phyloP scores from a whole-genome alignment of 2,329 filamentous ascomycete species.

The Fonsecaea erecta region DNA sequence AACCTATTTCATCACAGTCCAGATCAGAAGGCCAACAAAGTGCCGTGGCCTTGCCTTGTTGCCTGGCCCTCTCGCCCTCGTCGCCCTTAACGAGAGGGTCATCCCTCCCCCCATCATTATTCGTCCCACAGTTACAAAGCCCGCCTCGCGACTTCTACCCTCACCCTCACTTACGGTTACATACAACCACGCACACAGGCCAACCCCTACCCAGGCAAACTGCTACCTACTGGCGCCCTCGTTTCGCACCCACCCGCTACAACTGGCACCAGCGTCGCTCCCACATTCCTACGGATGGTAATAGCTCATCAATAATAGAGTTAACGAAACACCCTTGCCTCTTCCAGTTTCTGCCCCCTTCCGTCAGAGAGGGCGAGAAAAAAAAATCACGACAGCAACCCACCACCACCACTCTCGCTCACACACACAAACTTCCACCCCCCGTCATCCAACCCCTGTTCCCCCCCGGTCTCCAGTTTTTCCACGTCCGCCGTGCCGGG shows the following conservation, averaged over 20 bases:
- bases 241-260: background rate
- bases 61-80: background rate
- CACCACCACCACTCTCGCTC: background rate
- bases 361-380: slow-evolving; percentile 19
- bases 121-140: slow-evolving; percentile 15
- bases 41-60: slow-evolving; percentile 5
- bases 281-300: slow-evolving; percentile 12
- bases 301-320: slow-evolving; percentile 1
- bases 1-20: slow-evolving; percentile 7
- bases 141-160: slow-evolving; percentile 6
- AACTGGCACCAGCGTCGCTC: background rate
- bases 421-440: slow-evolving; percentile 7
- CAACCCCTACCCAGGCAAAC: background rate
- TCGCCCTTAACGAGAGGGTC: background rate
- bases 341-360: slow-evolving; percentile 22
- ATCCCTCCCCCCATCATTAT: slow-evolving; percentile 7
- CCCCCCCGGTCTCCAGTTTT: slow-evolving; percentile 35
- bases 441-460: slow-evolving; percentile 27
- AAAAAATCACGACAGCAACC: slow-evolving; percentile 3
- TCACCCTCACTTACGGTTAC: slow-evolving; percentile 11
- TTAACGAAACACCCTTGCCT: slow-evolving; percentile 1
- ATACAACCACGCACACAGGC: slow-evolving; percentile 8
- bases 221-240: background rate
- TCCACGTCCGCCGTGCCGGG: slow-evolving; percentile 32
- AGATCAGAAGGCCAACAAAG: background rate